phyloP scores from a whole-genome alignment of 805 yeast species.

The Metschnikowia cerradonensis region DNA sequence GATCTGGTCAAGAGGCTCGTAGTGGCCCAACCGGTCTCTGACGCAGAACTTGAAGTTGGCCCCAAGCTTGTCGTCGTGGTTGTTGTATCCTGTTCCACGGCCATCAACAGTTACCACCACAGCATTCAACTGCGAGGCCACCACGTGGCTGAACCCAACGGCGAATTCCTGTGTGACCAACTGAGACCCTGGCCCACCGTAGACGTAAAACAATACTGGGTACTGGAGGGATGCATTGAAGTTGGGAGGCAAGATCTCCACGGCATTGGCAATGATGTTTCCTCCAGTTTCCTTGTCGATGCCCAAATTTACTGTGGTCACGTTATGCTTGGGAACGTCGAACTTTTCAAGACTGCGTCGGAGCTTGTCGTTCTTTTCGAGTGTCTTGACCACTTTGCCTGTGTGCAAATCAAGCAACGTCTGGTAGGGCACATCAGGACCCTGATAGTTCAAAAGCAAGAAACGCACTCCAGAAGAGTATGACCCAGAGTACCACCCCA shows the following conservation, averaged over 20 bases:
- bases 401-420: slow-evolving; percentile 47
- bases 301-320: slow-evolving; percentile 52
- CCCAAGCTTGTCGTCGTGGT: slow-evolving; percentile 44
- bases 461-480: slow-evolving; percentile 80
- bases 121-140: slow-evolving; percentile 73
- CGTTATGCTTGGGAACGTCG: slow-evolving; percentile 53
- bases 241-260: slow-evolving; percentile 72
- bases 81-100: slow-evolving; percentile 91
- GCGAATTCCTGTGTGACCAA: slow-evolving; percentile 60
- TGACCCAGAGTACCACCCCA: slow-evolving; percentile 62
- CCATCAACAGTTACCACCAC: slow-evolving; percentile 95
- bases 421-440: slow-evolving; percentile 82
- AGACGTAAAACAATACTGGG: slow-evolving; percentile 85
- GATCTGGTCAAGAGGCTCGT: slow-evolving; percentile 84
- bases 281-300: slow-evolving; percentile 44
- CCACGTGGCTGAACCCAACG: slow-evolving; percentile 65
- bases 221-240: slow-evolving; percentile 63
- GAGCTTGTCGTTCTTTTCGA: slow-evolving; percentile 47
- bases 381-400: slow-evolving; percentile 33
- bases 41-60: slow-evolving; percentile 67
- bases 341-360: slow-evolving; percentile 36
- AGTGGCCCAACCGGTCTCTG: slow-evolving; percentile 74
- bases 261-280: slow-evolving; percentile 53
- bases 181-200: slow-evolving; percentile 96
- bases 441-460: slow-evolving; percentile 64